These are phyloP conservation scores for Geotrichum fermentans DNA, from an alignment of 1,139 yeast species.

Conservation along the genomic window DNA sequence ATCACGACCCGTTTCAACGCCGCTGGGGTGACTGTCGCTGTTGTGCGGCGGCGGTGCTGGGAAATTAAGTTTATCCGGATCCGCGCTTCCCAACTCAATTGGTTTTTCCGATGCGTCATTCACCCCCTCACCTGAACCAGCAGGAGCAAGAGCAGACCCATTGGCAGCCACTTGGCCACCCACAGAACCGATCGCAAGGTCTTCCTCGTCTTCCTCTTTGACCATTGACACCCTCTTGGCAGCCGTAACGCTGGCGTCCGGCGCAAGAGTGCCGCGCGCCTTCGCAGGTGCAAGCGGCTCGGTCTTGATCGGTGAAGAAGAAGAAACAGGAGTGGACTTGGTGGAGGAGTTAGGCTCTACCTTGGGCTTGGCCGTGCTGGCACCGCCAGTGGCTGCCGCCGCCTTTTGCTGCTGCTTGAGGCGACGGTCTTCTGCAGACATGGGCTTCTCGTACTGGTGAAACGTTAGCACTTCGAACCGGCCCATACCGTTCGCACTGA, in stretches of 20 bases:
- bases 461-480: slow-evolving; percentile 20
- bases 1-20: no score
- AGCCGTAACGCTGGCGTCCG: not conserved
- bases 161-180: no score
- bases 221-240: slow-evolving; percentile 17
- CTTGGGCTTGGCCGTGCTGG: not conserved
- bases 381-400: not conserved
- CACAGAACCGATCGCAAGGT: no score
- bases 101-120: slow-evolving; percentile 1
- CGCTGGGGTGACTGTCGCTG: not conserved
- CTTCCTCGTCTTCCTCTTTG: slow-evolving; percentile 19
- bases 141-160: not conserved
- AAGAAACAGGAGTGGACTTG: not conserved
- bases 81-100: not conserved
- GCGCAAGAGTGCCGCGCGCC: not conserved
- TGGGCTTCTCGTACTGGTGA: slow-evolving; percentile 20
- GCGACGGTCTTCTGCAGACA: slow-evolving; percentile 16
- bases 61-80: not conserved
- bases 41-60: not conserved
- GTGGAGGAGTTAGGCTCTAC: not conserved
- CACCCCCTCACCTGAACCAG: not conserved
- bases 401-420: slow-evolving; percentile 13
- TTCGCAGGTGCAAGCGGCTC: not conserved
- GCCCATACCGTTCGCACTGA: slow-evolving; percentile 17
- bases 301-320: not conserved